phyloP scores from a whole-genome alignment of 2,329 filamentous ascomycete genomes.

The Byssochlamys sp. region DNA sequence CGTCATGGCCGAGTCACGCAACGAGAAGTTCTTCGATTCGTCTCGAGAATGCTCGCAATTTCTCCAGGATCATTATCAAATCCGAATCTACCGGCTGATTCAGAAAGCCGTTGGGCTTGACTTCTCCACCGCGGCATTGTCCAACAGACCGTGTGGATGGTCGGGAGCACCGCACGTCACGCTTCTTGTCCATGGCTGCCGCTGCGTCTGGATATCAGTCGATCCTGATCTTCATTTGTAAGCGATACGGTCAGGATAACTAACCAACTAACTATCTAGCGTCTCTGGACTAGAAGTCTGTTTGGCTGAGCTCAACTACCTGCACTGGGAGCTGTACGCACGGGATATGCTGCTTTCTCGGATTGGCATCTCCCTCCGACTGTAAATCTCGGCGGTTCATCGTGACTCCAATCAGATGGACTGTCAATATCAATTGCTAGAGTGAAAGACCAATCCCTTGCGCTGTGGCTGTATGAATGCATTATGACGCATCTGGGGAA shows the following conservation, averaged over 20 bases:
- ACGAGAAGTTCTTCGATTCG: background rate
- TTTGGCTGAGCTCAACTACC: background rate
- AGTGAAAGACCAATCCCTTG: background rate
- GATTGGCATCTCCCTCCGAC: background rate
- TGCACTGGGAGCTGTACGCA: background rate
- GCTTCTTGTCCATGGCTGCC: background rate
- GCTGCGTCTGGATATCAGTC: background rate
- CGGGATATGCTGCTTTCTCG: background rate
- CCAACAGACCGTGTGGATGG: background rate
- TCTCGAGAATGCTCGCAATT: background rate
- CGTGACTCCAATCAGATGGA: background rate
- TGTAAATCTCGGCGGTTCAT: background rate
- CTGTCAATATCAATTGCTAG: background rate
- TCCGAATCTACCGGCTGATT: background rate
- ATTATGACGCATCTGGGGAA: slow-evolving; percentile 25
- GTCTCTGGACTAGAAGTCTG: background rate
- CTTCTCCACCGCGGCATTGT: background rate
- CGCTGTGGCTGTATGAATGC: slow-evolving; percentile 13
- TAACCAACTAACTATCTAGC: background rate
- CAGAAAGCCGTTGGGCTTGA: background rate
- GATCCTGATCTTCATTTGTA: background rate
- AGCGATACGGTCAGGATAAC: background rate
- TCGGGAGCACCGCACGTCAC: background rate
- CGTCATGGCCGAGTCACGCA: slow-evolving; percentile 5
- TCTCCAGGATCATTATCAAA: background rate